A percentile compares a stretch with the other conserved stretches of the same genome.
Evolutionary conservation across 305 asterid genomes (phyloP).

Genomic region (Rubia tinctorum): DNA sequence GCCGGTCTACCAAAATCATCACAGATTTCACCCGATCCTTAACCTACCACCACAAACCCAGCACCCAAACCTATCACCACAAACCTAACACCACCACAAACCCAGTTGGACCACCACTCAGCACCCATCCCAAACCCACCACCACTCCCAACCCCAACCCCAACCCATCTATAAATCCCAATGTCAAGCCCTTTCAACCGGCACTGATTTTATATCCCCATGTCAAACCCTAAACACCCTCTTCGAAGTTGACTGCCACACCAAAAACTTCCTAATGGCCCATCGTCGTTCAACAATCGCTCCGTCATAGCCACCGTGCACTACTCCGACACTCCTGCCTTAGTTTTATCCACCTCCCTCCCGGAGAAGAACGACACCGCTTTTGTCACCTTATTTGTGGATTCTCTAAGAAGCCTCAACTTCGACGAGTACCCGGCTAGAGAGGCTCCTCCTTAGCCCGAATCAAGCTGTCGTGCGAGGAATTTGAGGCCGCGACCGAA

Average conservation of each 20-base stretch:
- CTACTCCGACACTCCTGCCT: slow-evolving; percentile 39
- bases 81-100: too few species aligned
- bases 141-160: too few species aligned
- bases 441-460: too few species aligned
- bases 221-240: slow-evolving; percentile 69
- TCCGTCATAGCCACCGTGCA: slow-evolving; percentile 53
- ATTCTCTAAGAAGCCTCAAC: slow-evolving; percentile 50
- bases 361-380: slow-evolving; percentile 50
- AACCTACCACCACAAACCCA: too few species aligned
- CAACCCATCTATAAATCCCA: too few species aligned
- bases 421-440: slow-evolving; percentile 39
- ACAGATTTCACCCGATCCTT: too few species aligned
- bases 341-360: slow-evolving; percentile 26
- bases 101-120: too few species aligned
- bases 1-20: too few species aligned
- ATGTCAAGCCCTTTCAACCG: slow-evolving; percentile 47
- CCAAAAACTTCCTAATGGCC: slow-evolving; percentile 41
- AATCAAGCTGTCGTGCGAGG: too few species aligned
- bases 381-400: slow-evolving; percentile 30
- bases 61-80: too few species aligned
- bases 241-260: slow-evolving; percentile 26
- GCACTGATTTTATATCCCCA: slow-evolving; percentile 44
- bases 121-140: too few species aligned
- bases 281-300: slow-evolving; percentile 51
- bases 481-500: too few species aligned